Base-by-base conservation (phyloP, 352 stramenopile species). In the Pythium aquatile region DNA sequence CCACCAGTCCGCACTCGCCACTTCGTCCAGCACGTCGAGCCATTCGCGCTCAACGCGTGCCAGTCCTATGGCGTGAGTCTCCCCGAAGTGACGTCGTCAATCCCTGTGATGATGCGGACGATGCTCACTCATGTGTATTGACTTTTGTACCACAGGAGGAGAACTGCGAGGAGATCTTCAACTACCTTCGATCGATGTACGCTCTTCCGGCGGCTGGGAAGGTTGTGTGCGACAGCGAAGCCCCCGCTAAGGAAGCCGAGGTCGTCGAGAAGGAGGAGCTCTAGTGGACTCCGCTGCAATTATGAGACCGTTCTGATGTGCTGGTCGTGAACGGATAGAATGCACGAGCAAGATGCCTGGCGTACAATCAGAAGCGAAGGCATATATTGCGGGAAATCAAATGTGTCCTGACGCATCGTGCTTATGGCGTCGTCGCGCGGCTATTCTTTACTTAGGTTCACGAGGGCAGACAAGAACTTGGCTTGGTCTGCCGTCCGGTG, bases 401-500 rank as follows among this genome's bases (percentile, higher is more conserved):
- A 48, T 39, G 63, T 44, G 40, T 59, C 37, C 51, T 46, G 51
- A 51, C 58, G 48, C 55, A 42, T 60, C 35, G 16, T 30, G 30
- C 14, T 29, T 17, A 51, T 51, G 44, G 44, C 46, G 14, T 5
- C 42, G 7, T 55, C 28, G 61, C 28, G 49, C 29, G 10, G 37
- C 69, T 86, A 90, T 69, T 79, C 62, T 78, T 88, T 90, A 75
- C 79, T 90, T 70, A 91, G 62, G 48, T 76, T 87, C 42, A 94
- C 85, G 5, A 94, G 76, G 5, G 82, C 80, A 46, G 85, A 93
- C 40, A 94, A 70, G 63, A 94, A 91, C 79, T 94, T 94, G 66
- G 86, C 86, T 65, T 94, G 86, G 73, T 94, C 86, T n/a, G 84
- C 86, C 30, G 84, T 94, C 13, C 86, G 86, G 64, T 94, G 86